Base-by-base conservation (phyloP, 2,329 filamentous ascomycete species). In the Penicillium sp. region DNA sequence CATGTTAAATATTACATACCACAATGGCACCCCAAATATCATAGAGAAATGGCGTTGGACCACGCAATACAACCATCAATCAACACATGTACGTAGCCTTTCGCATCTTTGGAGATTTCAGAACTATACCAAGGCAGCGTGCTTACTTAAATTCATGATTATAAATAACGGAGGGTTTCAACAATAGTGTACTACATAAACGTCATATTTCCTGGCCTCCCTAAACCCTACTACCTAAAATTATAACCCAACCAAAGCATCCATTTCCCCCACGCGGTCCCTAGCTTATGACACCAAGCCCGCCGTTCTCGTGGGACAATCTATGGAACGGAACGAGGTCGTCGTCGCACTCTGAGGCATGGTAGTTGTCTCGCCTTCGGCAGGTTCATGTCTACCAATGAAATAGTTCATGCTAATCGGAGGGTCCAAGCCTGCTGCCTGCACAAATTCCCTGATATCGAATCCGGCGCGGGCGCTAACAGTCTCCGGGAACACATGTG, bases 371-470 rank as follows among this genome's bases (percentile, higher is more conserved):
- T 53, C 50, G 13, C 55, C 51, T 23, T 55, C 27, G 16, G 44
- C 11, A 4, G 47, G 60, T 25, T 69, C 61, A 46, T 75, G 72
- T 49, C 72, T 66, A 11, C 75, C 75, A 23, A 59, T 60, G 46
- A 79, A 74, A 62, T 71, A 79, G 57, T 75, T 78, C 7, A 67
- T 73, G 1, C 72, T 74, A 21, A 77, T 43, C 0, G 72, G 68
- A 1, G 59, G 51, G 5, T 53, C 59, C 11, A 79, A 50, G 1
- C 63, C 66, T 2, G 72, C 64, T 2, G 71, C 74, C 1, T 57
- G 46, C 3, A 72, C 63, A 59, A 79, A 78, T 25, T 64, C 60
- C 4, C 53, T 60, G 0, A 73, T 62, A 48, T 78, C 69, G 57
- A 78, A 78, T 11, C 69, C 67, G 0, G 57, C 62, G 55, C 65